phyloP scores from a whole-genome alignment of 257 asterid species.

The Mitragyna speciosa region DNA sequence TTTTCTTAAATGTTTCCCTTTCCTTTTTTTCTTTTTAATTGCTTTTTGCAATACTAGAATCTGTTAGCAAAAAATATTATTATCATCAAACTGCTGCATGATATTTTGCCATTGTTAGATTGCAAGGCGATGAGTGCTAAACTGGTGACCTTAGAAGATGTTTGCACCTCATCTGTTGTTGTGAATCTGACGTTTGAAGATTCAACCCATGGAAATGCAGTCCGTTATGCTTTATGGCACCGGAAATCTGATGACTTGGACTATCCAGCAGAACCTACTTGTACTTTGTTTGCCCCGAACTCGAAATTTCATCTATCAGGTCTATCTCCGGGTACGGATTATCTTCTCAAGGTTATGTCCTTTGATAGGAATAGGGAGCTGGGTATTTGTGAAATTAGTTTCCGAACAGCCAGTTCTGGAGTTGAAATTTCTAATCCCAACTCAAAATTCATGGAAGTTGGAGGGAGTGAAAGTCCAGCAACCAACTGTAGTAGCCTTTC shows the following conservation, averaged over 20 bases:
- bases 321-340: conserved; percentile 56
- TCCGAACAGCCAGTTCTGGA: conserved; percentile 41
- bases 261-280: conserved; percentile 62
- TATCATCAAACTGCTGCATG: background rate
- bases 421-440: conserved; percentile 30
- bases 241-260: conserved; percentile 54
- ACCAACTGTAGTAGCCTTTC: conserved; percentile 84
- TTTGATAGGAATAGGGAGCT: conserved; percentile 47
- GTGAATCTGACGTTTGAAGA: conserved; percentile 31
- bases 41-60: background rate
- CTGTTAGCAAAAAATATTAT: background rate
- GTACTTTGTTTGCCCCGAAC: conserved; percentile 52
- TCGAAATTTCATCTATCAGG: conserved; percentile 52
- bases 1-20: background rate
- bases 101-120: conserved; percentile 40
- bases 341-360: conserved; percentile 54
- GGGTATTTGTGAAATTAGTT: conserved; percentile 44
- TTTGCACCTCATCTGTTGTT: conserved; percentile 32
- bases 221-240: conserved; percentile 57
- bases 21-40: background rate
- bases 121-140: conserved; percentile 37
- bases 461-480: conserved; percentile 57
- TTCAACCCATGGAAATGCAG: conserved; percentile 29
- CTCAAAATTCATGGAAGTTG: conserved; percentile 44
- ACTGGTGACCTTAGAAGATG: conserved; percentile 56